Evolutionary conservation across 2,329 filamentous ascomycete species (phyloP), one percentile per base, ranked within the genome.

Genomic region (Elsinoe ampelina): DNA sequence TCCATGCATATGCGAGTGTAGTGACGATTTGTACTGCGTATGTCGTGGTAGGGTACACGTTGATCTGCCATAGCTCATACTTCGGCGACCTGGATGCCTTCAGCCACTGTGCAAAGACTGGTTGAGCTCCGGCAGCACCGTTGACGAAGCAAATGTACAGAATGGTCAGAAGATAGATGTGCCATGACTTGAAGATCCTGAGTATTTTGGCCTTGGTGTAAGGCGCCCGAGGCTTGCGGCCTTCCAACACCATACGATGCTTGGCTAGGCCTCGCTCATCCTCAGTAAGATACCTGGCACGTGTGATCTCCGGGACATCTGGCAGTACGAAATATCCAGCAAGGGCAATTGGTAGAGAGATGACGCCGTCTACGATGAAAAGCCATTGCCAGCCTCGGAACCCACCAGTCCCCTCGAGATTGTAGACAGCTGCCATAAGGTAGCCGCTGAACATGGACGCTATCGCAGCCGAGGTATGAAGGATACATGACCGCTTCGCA

Each of bases 81-180:
- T 72, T 71, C 0, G 72, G 72, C 36, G 72, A 57, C 47, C 67
- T 75, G 0, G 70, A 73, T 7, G 65, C 58, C 60, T 75, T 73
- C 15, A 76, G 64, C 59, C 65, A 76, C 65, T 74, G 74, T 65
- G 65, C 75, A 61, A 85, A 85, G 0, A 79, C 75, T 0, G 83
- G 82, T 64, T 81, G 78, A 11, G 71, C 63, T 15, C 72, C 71
- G 1, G 72, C 70, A 1, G 70, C 72, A 1, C 77, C 80, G 62
- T 86, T 86, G 67, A 83, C 84, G 72, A 85, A 86, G 47, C 59
- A 76, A 64, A 85, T 74, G 64, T 86, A 86, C 1, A 85, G 67
- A 0, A 80, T 56, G 0, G 75, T 76, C 2, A 87, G 70, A 0
- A 77, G 61, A 57, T 83, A 86, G 1, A 86, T 80, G 60, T 83